These are phyloP conservation scores for Trichoderma gamsii DNA, from an alignment of 495 filamentous ascomycete species.

Conservation along the genomic window DNA sequence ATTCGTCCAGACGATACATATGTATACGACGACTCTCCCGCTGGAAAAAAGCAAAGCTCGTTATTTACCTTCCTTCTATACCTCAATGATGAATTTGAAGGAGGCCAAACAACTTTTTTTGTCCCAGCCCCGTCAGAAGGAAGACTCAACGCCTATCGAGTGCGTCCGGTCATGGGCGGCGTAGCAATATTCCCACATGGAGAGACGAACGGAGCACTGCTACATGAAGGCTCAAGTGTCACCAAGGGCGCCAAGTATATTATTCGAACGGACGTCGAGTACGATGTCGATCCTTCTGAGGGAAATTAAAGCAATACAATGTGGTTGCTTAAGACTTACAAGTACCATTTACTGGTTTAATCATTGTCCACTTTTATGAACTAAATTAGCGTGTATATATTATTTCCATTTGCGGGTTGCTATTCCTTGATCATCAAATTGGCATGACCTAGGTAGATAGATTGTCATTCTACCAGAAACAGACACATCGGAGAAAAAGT, in stretches of 20 bases:
- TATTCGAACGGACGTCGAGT: slow-evolving; percentile 44
- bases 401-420: no score
- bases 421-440: no score
- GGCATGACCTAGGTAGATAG: no score
- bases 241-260: slow-evolving; percentile 42
- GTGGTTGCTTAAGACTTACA: no score
- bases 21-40: slow-evolving; percentile 41
- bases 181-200: slow-evolving; percentile 44
- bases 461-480: no score
- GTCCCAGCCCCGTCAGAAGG: slow-evolving; percentile 39
- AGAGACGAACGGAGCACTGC: slow-evolving; percentile 35
- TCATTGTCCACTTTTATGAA: no score
- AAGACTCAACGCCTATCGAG: slow-evolving; percentile 40
- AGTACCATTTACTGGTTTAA: no score
- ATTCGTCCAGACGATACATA: slow-evolving; percentile 36
- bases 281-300: slow-evolving; percentile 33
- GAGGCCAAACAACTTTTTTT: slow-evolving; percentile 47
- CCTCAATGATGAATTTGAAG: slow-evolving; percentile 47
- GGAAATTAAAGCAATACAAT: no score
- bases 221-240: slow-evolving; percentile 46
- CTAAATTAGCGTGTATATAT: no score
- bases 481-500: no score
- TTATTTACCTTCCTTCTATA: slow-evolving; percentile 48
- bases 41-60: slow-evolving; percentile 38
- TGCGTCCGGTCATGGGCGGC: slow-evolving; percentile 42